Evolutionary conservation across 2,329 filamentous ascomycete genomes (phyloP), one percentile per base, ranked within the genome.

Genomic region (Aspergillus thermomutatus): DNA sequence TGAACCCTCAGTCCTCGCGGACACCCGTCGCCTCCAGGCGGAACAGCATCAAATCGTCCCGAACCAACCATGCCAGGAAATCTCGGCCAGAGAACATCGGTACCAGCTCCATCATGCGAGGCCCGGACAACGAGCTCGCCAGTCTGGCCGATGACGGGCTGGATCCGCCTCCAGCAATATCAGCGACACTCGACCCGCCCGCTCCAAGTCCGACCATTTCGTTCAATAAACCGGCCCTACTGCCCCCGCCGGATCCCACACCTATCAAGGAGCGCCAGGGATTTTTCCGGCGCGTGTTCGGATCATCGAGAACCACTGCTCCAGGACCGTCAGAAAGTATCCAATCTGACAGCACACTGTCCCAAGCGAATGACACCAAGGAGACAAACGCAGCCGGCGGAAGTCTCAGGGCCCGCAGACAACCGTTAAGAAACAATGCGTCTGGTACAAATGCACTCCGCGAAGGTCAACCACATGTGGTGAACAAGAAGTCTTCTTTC

Each of bases 231-330:
- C 65, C 75, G 17, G 68, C 72, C 25, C 71, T 76, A 25, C 68
- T 72, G 45, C 72, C 70, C 48, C 73, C 71, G 59, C 72, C 71
- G 59, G 77, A 69, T 61, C 73, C 74, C 60, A 77, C 69, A 60
- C 77, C 73, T 63, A 78, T 80, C 52, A 90, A 89, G 69, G 87
- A 91, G 67, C 86, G 87, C 56, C 90, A 85, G 8, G 92, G 94
- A 21, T 97, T 99, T 79, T 97, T 97, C 79, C 87, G 91, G 66
- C 86, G 93, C 61, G 90, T 97, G 41, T 97, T 97, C 78, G 90
- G 89, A 41, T 89, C 87, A 9, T 85, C 89, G 37, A 89, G 83
- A 69, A 82, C 76, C 50, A 80, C 72, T 61, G 59, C 66, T n/a
- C 53, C 61, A 17, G 58, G 50, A n/a, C 57, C 61, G 14, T 57